Conservation (phyloP, 805 yeast species). For the Wickerhamiella domercqiae region DNA sequence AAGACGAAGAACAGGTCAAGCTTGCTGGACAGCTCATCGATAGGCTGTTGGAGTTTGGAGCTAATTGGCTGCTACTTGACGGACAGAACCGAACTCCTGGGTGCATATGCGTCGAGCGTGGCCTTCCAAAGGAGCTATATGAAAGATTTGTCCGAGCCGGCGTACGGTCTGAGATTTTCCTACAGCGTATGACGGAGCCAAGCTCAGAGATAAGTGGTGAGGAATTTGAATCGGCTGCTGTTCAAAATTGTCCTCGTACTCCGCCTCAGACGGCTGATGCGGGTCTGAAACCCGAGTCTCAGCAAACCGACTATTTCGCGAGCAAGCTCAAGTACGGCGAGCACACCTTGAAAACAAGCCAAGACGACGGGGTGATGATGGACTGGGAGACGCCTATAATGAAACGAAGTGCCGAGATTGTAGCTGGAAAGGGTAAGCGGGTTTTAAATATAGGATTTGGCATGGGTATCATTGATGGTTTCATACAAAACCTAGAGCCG, state of each 20-base stretch:
- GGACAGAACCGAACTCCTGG: constrained; percentile 68
- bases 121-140: constrained; percentile 31
- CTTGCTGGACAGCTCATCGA: constrained; percentile 36
- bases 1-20: constrained; percentile 4
- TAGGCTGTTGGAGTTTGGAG: constrained; percentile 65
- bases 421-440: constrained; percentile 31
- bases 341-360: constrained; percentile 51
- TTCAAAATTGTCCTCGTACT: not conserved
- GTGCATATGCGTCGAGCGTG: constrained; percentile 48
- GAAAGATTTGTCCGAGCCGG: constrained; percentile 60
- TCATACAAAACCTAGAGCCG: constrained; percentile 47
- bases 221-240: constrained; percentile 10
- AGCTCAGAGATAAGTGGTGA: constrained; percentile 11
- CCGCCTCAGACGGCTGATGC: constrained; percentile 4
- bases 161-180: constrained; percentile 68
- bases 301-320: constrained; percentile 47
- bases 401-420: constrained; percentile 61
- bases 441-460: constrained; percentile 88
- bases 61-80: constrained; percentile 80
- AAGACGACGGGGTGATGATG: constrained; percentile 93
- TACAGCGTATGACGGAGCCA: constrained; percentile 40
- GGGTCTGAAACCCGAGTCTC: constrained; percentile 16
- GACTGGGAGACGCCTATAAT: constrained; percentile 81
- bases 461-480: constrained; percentile 84
- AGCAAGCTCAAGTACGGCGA: constrained; percentile 54